phyloP scores from a whole-genome alignment of 2,329 filamentous ascomycete species.

The Colletotrichum agaves region DNA sequence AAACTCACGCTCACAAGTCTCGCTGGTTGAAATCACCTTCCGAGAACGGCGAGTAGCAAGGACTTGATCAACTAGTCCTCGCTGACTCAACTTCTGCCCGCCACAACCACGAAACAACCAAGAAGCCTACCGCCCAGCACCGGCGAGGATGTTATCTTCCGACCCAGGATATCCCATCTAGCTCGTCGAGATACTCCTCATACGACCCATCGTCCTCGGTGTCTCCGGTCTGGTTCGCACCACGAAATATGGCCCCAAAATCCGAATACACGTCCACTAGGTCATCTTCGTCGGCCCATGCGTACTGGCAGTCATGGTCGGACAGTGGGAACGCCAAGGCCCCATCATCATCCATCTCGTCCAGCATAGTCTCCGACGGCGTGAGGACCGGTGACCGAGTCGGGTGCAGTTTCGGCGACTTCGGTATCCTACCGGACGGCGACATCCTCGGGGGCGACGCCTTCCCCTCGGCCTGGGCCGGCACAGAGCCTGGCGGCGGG shows the following conservation, averaged over 20 bases:
- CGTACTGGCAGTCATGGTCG: slow-evolving; percentile 58
- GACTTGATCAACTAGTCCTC: too few relatives aligned
- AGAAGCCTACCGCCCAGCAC: too few relatives aligned
- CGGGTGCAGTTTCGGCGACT: slow-evolving; percentile 19
- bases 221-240: slow-evolving; percentile 41
- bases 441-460: slow-evolving; percentile 1
- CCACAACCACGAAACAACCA: too few relatives aligned
- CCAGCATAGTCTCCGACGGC: slow-evolving; percentile 41
- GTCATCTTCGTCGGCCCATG: slow-evolving; percentile 54
- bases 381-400: slow-evolving; percentile 43
- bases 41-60: too few relatives aligned
- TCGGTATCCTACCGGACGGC: slow-evolving; percentile 10
- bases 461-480: neutral
- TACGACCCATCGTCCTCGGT: slow-evolving; percentile 55
- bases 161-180: slow-evolving; percentile 65
- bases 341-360: slow-evolving; percentile 57
- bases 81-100: too few relatives aligned
- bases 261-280: slow-evolving; percentile 65
- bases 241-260: slow-evolving; percentile 62
- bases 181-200: slow-evolving; percentile 66
- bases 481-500: neutral
- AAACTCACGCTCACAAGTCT: too few relatives aligned
- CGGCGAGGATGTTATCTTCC: slow-evolving; percentile 8
- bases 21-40: too few relatives aligned
- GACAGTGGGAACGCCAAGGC: slow-evolving; percentile 59